Evolutionary conservation across 2,329 filamentous ascomycete genomes (phyloP).

Genomic region (Pyrenophora seminiperda): DNA sequence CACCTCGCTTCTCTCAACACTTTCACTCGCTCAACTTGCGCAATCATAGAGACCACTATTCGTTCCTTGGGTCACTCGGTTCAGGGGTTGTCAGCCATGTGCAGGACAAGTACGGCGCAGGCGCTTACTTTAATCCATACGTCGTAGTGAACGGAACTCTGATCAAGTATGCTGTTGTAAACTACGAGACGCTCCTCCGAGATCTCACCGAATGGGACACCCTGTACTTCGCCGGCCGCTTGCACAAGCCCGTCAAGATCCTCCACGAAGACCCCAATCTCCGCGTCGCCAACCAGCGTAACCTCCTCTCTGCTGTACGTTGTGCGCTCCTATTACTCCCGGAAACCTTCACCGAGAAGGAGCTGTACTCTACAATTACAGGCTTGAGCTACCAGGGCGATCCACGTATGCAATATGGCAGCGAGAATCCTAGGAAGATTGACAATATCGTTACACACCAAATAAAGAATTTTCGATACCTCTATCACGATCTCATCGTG

Average conservation of each 20-base stretch:
- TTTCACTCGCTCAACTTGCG: constrained; percentile 93
- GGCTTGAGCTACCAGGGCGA: constrained; percentile 94
- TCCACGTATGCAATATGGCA: constrained; percentile 89
- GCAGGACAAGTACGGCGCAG: constrained; percentile 87
- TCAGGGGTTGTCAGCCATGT: constrained; percentile 83
- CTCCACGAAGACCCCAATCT: constrained; percentile 91
- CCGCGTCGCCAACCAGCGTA: constrained; percentile 92
- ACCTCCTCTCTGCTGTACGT: constrained; percentile 87
- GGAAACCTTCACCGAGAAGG: constrained; percentile 78
- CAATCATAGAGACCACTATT: constrained; percentile 92
- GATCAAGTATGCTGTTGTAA: constrained; percentile 98
- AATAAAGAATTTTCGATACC: constrained; percentile 84
- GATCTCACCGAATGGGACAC: constrained; percentile 93
- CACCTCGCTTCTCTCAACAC: constrained; percentile 90
- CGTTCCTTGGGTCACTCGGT: constrained; percentile 78
- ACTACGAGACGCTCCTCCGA: constrained; percentile 82
- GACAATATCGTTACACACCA: constrained; percentile 93
- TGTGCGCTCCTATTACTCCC: constrained; percentile 88
- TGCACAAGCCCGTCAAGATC: constrained; percentile 98
- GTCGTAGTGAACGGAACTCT: constrained; percentile 92
- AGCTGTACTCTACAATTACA: constrained; percentile 89
- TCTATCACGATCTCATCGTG: constrained; percentile 88
- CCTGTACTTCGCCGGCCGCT: constrained; percentile 90
- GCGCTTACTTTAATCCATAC: constrained; percentile 97
- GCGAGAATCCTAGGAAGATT: constrained; percentile 91